Evolutionary conservation across 805 yeast genomes (phyloP).

Genomic region (Saccharomycopsis fodiens): DNA sequence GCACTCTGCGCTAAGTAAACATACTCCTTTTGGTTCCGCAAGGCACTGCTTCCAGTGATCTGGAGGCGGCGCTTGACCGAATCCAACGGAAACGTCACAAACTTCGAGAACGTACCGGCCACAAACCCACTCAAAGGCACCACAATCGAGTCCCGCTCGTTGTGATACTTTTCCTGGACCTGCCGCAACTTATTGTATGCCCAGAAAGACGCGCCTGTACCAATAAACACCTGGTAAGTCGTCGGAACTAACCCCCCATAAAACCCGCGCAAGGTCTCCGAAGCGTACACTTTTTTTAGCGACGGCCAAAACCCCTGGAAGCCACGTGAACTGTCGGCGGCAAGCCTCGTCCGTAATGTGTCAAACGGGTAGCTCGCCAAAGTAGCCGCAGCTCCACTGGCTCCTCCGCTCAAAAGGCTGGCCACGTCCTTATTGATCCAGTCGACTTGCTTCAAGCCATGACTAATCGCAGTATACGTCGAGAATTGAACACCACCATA

Average conservation of each 20-base stretch:
- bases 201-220: constrained; percentile 20
- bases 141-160: constrained; percentile 22
- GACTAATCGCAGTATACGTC: constrained; percentile 51
- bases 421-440: constrained; percentile 7
- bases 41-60: constrained; percentile 34
- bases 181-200: constrained; percentile 27
- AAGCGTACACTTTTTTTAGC: constrained; percentile 27
- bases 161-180: constrained; percentile 21
- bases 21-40: constrained; percentile 5
- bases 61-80: constrained; percentile 74
- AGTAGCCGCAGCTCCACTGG: constrained; percentile 74
- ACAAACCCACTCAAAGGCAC: constrained; percentile 60
- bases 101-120: constrained; percentile 74
- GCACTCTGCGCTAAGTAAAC: constrained; percentile 6
- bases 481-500: constrained; percentile 87
- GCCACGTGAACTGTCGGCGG: constrained; percentile 38
- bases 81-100: constrained; percentile 77
- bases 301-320: constrained; percentile 31
- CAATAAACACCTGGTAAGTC: constrained; percentile 16
- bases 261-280: constrained; percentile 38
- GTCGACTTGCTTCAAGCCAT: constrained; percentile 28
- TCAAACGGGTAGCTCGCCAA: constrained; percentile 81
- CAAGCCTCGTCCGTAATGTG: constrained; percentile 77
- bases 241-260: constrained; percentile 45
- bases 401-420: constrained; percentile 55